Evolutionary conservation across 495 filamentous ascomycete genomes (phyloP), one percentile per base, ranked within the genome.

Genomic region (Neurospora intermedia): DNA sequence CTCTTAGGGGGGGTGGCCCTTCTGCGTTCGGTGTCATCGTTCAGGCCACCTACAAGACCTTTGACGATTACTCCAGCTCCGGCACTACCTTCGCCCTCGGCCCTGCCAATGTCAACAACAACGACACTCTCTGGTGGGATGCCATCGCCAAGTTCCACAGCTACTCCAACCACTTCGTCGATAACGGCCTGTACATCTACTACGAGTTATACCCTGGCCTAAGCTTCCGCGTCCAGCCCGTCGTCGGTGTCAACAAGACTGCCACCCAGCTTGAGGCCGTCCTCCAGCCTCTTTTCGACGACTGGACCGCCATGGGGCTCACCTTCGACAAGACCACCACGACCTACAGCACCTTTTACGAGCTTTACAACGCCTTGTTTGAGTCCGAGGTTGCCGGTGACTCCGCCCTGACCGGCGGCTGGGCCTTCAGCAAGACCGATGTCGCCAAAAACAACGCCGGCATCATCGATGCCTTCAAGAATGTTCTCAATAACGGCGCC

Each of bases 1-100:
- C 89, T 3, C 80, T 91, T 2, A 84, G 83, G 45, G 90, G 89
- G 16, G 89, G 89, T 15, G 89, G 88, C 11, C 87, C 83, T 5
- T 85, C 86, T 1, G 82, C 87, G 7, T 91, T 85, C 66, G 90
- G 82, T 6, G 83, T 90, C 35, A 87, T 91, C 20, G 81, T 84
- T 54, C 86, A 85, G 38, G 80, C 83, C 5, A 85, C 84, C 7
- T 81, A 86, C 72, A 87, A 86, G 75, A 85, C 82, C 45, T 85
- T 84, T 72, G 74, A 75, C 54, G 85, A 86, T 43, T 76, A 81
- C 13, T 78, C 80, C 15, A 77, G 80, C 54, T 72, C 85, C 0
- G 84, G 82, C 27, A 75, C 81, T n/a, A 78, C 78, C 35, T 71
- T 87, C 69, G 78, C 83, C 71, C 82, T 86, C 80, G 82, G 81